These are phyloP conservation scores for Berkeleyomyces rouxiae DNA, from an alignment of 2,329 filamentous ascomycete genomes.

Conservation along the genomic window DNA sequence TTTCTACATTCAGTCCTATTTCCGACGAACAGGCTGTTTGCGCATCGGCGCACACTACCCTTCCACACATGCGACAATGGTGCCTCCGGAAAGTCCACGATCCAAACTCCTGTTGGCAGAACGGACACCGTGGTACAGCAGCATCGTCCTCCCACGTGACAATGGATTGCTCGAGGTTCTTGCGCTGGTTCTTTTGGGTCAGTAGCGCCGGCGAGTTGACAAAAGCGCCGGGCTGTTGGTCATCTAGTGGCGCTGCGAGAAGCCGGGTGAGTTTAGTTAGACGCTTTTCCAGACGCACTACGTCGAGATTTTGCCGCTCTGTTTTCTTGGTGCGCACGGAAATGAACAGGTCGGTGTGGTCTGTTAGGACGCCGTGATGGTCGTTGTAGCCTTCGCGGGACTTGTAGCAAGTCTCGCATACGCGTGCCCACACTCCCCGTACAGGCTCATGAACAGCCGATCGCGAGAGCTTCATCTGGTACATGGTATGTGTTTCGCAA, in stretches of 20 bases:
- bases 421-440: slow-evolving; percentile 78
- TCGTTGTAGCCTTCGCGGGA: slow-evolving; percentile 92
- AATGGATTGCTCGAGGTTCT: slow-evolving; percentile 74
- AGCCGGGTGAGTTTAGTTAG: slow-evolving; percentile 79
- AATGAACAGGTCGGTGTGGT: slow-evolving; percentile 57
- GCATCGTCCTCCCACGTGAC: slow-evolving; percentile 92
- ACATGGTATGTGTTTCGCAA: slow-evolving; percentile 97
- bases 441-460: slow-evolving; percentile 81
- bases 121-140: slow-evolving; percentile 65
- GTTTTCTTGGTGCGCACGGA: slow-evolving; percentile 58
- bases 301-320: slow-evolving; percentile 72
- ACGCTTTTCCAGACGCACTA: slow-evolving; percentile 78
- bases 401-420: slow-evolving; percentile 99
- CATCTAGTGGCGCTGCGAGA: slow-evolving; percentile 57
- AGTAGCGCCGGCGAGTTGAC: slow-evolving; percentile 38
- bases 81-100: slow-evolving; percentile 85
- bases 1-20: slow-evolving; percentile 60
- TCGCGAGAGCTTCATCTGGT: slow-evolving; percentile 92
- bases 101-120: slow-evolving; percentile 90
- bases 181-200: slow-evolving; percentile 58
- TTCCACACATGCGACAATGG: slow-evolving; percentile 85
- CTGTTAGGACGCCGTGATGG: slow-evolving; percentile 51
- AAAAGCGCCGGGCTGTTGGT: slow-evolving; percentile 32
- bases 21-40: slow-evolving; percentile 73
- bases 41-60: slow-evolving; percentile 80